Evolutionary conservation across 805 yeast species (phyloP).

Genomic region (Zygoascus ofunaensis): DNA sequence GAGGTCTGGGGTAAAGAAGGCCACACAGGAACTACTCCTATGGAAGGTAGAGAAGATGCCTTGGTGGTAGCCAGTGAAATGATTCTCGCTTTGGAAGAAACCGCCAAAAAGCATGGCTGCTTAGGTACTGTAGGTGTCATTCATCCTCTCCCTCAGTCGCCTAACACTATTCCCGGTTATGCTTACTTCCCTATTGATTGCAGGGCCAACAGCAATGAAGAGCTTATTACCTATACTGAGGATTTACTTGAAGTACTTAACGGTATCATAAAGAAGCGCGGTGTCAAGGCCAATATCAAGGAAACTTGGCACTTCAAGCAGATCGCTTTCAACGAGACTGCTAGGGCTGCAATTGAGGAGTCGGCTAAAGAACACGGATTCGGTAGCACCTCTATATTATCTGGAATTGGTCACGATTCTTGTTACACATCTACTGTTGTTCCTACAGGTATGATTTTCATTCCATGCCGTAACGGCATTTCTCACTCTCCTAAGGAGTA

Average conservation of each 20-base stretch:
- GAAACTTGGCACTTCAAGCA: slow-evolving; percentile 46
- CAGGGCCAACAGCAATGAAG: slow-evolving; percentile 45
- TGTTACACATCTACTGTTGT: slow-evolving; percentile 46
- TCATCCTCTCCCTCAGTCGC: slow-evolving; percentile 48
- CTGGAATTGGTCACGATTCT: slow-evolving; percentile 73
- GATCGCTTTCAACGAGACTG: slow-evolving; percentile 44
- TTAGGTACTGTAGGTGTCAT: slow-evolving; percentile 52
- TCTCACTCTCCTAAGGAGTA: slow-evolving; percentile 62
- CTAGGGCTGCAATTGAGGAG: slow-evolving; percentile 43
- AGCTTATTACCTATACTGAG: slow-evolving; percentile 29
- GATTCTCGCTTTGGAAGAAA: slow-evolving; percentile 46
- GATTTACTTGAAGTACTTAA: slow-evolving; percentile 31
- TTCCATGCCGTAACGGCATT: slow-evolving; percentile 59
- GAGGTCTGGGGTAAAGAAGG: slow-evolving; percentile 54
- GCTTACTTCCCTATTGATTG: slow-evolving; percentile 54
- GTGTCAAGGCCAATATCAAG: slow-evolving; percentile 29
- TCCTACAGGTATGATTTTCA: slow-evolving; percentile 69
- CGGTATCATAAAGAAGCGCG: slow-evolving; percentile 26
- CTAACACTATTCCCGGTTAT: slow-evolving; percentile 57
- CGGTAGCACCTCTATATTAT: slow-evolving; percentile 18
- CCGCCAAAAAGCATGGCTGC: slow-evolving; percentile 45
- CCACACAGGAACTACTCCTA: slow-evolving; percentile 69
- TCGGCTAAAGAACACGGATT: slow-evolving; percentile 34
- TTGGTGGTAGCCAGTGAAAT: slow-evolving; percentile 48
- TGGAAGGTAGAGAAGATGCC: slow-evolving; percentile 52